phyloP scores from a whole-genome alignment of 176 grass and related monocot species.

The Metroxylon sagu region DNA sequence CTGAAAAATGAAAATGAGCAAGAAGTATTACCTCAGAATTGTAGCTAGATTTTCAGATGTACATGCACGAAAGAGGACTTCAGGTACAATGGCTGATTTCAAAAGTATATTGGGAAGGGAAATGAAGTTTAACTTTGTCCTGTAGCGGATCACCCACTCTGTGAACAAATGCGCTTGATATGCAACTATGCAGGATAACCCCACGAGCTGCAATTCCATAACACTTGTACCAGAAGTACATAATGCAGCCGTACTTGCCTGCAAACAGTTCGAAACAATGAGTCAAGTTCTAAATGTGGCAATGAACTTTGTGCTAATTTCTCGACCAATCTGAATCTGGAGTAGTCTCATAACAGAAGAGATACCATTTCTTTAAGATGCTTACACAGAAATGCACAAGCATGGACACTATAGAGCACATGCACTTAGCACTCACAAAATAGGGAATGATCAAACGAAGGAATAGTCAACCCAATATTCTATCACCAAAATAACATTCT shows the following conservation, averaged over 20 bases:
- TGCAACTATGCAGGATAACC: slow-evolving; percentile 73
- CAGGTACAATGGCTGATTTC: slow-evolving; percentile 59
- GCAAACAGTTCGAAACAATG: slow-evolving; percentile 13
- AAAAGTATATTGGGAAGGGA: slow-evolving; percentile 92
- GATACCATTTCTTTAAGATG: too few relatives aligned
- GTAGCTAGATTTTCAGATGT: slow-evolving; percentile 48
- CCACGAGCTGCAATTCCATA: slow-evolving; percentile 76
- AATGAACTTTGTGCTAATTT: too few relatives aligned
- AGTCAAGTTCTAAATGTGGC: neutral
- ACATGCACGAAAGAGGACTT: slow-evolving; percentile 70
- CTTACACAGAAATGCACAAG: too few relatives aligned
- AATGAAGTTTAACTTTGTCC: slow-evolving; percentile 75
- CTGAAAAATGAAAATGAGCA: neutral
- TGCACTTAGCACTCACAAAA: too few relatives aligned
- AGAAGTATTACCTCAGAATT: slow-evolving; percentile 49
- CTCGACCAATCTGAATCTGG: too few relatives aligned
- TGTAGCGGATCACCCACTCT: slow-evolving; percentile 67
- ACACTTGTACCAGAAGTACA: slow-evolving; percentile 92
- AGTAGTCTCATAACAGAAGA: too few relatives aligned
- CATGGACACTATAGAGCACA: too few relatives aligned
- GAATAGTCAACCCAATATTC: too few relatives aligned
- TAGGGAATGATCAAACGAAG: too few relatives aligned
- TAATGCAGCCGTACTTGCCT: slow-evolving; percentile 86
- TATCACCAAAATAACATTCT: too few relatives aligned
- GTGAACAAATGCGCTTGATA: slow-evolving; percentile 86